These are phyloP conservation scores for Caloboletus inedulis DNA, from an alignment of 1,284 basidiomycete genomes.

Conservation along the genomic window DNA sequence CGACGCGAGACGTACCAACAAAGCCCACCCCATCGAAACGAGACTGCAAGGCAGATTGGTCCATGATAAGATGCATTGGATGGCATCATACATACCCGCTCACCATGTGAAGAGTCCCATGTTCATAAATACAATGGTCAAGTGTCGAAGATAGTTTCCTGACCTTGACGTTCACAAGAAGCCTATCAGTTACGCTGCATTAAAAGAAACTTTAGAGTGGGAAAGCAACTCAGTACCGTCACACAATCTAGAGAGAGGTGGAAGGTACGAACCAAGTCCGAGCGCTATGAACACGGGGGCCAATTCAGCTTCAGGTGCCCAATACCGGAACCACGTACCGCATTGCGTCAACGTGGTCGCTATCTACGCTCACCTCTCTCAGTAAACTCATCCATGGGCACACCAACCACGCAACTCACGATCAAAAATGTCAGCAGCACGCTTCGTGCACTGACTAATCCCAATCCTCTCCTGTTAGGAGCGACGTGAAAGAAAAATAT, in stretches of 20 bases:
- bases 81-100: not conserved
- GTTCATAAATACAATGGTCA: not conserved
- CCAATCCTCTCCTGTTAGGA: not conserved
- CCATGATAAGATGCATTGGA: not conserved
- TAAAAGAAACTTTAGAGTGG: not conserved
- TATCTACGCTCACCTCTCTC: not conserved
- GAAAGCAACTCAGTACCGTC: not conserved
- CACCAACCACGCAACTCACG: conserved; percentile 1
- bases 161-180: not conserved
- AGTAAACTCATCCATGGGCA: not conserved
- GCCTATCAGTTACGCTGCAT: not conserved
- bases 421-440: conserved; percentile 6
- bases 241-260: not conserved
- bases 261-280: conserved; percentile 8
- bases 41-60: conserved; percentile 2
- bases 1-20: conserved; percentile 7
- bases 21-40: conserved; percentile 13
- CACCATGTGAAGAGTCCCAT: conserved; percentile 4
- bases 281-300: not conserved
- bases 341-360: conserved; percentile 6
- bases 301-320: not conserved
- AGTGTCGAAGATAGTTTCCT: conserved; percentile 13
- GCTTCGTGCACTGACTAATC: conserved; percentile 12
- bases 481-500: not conserved
- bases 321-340: not conserved